These are phyloP conservation scores for Penicillium polonicum DNA, from an alignment of 2,329 filamentous ascomycete genomes.

Conservation along the genomic window DNA sequence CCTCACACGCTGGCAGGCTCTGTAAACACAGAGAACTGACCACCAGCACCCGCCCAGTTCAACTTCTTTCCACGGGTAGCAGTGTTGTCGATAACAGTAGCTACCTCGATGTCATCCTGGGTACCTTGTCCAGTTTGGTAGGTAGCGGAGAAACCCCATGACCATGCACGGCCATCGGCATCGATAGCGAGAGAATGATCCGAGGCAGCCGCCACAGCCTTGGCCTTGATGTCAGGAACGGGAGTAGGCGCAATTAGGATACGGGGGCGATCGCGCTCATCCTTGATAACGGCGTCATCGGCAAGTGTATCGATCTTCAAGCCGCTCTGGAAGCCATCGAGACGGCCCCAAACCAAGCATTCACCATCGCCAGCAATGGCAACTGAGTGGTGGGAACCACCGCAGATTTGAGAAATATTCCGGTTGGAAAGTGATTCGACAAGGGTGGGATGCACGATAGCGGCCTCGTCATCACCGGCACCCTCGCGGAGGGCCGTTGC, in stretches of 20 bases:
- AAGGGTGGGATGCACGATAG: slow-evolving; percentile 68
- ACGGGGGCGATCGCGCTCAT: slow-evolving; percentile 64
- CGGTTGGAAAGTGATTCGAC: slow-evolving; percentile 64
- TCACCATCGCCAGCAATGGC: slow-evolving; percentile 55
- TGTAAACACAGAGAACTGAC: slow-evolving; percentile 62
- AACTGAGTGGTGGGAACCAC: slow-evolving; percentile 73
- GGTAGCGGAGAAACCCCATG: slow-evolving; percentile 77
- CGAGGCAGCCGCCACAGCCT: slow-evolving; percentile 61
- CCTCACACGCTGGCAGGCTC: slow-evolving; percentile 27
- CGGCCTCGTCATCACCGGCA: slow-evolving; percentile 67
- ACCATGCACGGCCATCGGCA: slow-evolving; percentile 67
- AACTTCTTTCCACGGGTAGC: slow-evolving; percentile 74
- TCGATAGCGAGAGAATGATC: slow-evolving; percentile 74
- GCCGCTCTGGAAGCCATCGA: slow-evolving; percentile 61
- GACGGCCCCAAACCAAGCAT: slow-evolving; percentile 60
- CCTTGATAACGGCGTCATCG: slow-evolving; percentile 61
- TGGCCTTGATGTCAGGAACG: slow-evolving; percentile 60
- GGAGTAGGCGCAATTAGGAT: slow-evolving; percentile 67
- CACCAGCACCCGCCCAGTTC: slow-evolving; percentile 78
- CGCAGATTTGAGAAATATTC: slow-evolving; percentile 66
- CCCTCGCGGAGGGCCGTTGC: slow-evolving; percentile 68
- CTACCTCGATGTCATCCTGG: slow-evolving; percentile 74
- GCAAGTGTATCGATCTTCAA: slow-evolving; percentile 57
- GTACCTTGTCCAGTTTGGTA: slow-evolving; percentile 78
- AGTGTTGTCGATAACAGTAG: slow-evolving; percentile 80